Evolutionary conservation across 2,329 filamentous ascomycete species (phyloP).

Genomic region (Neonectria neomacrospora): DNA sequence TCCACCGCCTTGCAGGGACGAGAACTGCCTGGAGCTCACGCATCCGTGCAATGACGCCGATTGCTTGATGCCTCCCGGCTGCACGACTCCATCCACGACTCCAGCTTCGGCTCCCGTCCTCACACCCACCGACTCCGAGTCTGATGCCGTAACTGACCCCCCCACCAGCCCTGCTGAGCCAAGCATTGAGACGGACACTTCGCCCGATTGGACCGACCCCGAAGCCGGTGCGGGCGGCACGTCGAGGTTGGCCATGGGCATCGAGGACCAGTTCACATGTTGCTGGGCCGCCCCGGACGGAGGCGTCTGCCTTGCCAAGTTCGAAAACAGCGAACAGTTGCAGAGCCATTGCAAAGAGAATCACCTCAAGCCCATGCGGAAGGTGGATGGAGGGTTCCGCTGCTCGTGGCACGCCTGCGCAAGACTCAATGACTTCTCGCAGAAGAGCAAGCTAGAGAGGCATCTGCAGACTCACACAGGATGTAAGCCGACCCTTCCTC

Average conservation of each 20-base stretch:
- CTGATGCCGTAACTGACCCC: conserved; percentile 37
- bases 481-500: conserved; percentile 56
- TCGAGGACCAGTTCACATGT: conserved; percentile 47
- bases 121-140: conserved; percentile 44
- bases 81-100: no score
- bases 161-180: conserved; percentile 32
- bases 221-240: not conserved
- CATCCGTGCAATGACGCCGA: conserved; percentile 50
- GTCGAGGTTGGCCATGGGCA: conserved; percentile 13
- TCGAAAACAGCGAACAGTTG: conserved; percentile 59
- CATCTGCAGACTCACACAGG: conserved; percentile 74
- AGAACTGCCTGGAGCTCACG: conserved; percentile 43
- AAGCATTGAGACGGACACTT: conserved; percentile 10
- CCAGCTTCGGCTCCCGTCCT: conserved; percentile 44
- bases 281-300: conserved; percentile 46
- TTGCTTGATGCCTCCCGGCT: conserved; percentile 46
- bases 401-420: conserved; percentile 68
- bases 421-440: conserved; percentile 64
- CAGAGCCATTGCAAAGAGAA: conserved; percentile 65
- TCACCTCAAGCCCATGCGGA: conserved; percentile 60
- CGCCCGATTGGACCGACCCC: not conserved
- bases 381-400: conserved; percentile 58
- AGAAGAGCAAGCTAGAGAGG: conserved; percentile 71
- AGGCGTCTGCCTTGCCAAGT: conserved; percentile 49
- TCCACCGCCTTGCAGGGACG: conserved; percentile 54